Base-by-base conservation (phyloP, 164 flowering plant species). In the Stephania cephalantha region DNA sequence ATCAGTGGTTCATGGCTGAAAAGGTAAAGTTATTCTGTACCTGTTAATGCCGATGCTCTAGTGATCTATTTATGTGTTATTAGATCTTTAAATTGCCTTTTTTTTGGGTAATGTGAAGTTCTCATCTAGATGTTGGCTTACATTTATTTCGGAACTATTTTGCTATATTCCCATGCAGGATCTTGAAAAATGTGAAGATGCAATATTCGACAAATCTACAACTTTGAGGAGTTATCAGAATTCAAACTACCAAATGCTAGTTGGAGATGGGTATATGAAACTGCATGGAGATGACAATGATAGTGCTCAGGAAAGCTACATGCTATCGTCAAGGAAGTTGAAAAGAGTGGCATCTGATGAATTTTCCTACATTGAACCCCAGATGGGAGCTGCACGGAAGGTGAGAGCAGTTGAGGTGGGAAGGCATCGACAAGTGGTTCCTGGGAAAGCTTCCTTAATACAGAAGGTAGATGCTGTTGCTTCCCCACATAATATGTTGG, bases 381-480 rank as follows among this genome's bases (percentile, higher is more conserved):
- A 61, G 71, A 71, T 45, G 11, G 81, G 78, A 72, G 69, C 78
- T 68, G 44, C 74, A n/a, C 70, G 69, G 66, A 91, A 84, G 75
- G 70, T 30, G 42, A 86, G 89, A 84, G 75, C 76, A 42, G 61
- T 78, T 35, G 84, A 82, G 78, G 85, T 77, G 50, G 81, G 83
- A 50, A 82, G 79, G 74, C 53, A 67, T 73, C 75, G 71, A 71
- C 75, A 79, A 64, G 18, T 46, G 20, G 48, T 73, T 68, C 73
- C 74, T 65, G 75, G 68, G 55, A 68, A 74, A 78, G 80, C 52
- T 52, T 78, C 86, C 50, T 72, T 85, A 6, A 73, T 71, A 69
- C 78, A 81, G 78, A 82, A 87, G 89, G 90, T 86, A 83, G 86
- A 87, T 79, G 84, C 76, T 82, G 85, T 84, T 89, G 85, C 88